Evolutionary conservation across 768 basidiomycete genomes (phyloP), one percentile per base, ranked within the genome.

Genomic region (Auricularia heimuer): DNA sequence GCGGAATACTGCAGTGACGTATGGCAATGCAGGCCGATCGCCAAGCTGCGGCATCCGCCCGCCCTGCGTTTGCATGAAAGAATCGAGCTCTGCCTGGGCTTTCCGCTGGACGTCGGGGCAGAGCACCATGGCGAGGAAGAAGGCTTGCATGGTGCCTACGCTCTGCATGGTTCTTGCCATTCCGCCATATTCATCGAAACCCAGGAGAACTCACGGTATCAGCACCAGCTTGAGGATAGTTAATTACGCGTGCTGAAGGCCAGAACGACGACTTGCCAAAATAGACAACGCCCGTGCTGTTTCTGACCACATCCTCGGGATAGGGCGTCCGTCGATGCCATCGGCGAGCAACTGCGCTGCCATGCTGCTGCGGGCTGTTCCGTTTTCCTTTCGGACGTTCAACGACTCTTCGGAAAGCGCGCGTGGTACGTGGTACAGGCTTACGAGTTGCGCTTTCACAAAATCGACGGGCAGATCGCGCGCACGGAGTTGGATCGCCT

Each of bases 11-110:
- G 82, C 81, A 10, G 87, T 79, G 64, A 84, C 75, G 71, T 82
- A 90, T 3, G 86, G 86, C 64, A 91, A 71, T 0, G 72, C 75
- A 3, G 73, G 65, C 78, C 0, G 90, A 89, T 35, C 90, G 76
- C 7, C 88, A 78, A 54, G 80, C 80, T 36, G 70, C 65, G 47
- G 47, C 18, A 51, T 16, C 16, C 18, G 18, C 14, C 7, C 47
- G 4, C 16, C 39, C 39, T 42, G 39, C 39, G 39, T 8, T 14
- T 7, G 6, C 11, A 16, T 4, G 6, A 45, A 0, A 2, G 62
- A 1, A 24, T 39, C 62, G 29, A 63, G 36, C 36, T 63, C 62
- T 14, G 29, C 44, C 37, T 63, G 62, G 6, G 44, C 62, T 8
- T 10, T 39, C 6, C 33, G 36, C 37, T 75, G 74, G 39, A 69